phyloP scores from a whole-genome alignment of 805 yeast genomes.

The Torulaspora franciscae region DNA sequence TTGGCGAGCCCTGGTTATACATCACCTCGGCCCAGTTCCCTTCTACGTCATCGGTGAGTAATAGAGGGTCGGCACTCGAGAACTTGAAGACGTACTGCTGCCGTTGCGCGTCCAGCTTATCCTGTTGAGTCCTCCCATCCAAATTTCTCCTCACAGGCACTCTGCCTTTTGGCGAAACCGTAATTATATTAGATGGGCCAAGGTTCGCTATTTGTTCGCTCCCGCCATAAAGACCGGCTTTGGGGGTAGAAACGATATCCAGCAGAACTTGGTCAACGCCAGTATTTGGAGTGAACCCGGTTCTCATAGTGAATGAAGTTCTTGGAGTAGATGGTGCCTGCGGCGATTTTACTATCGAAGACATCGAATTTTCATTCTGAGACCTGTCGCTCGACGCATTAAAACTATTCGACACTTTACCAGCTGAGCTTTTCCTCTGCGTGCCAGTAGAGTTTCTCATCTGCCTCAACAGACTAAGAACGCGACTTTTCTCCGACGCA shows the following conservation, averaged over 20 bases:
- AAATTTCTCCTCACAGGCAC: background rate
- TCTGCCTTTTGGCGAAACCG: conserved; percentile 18
- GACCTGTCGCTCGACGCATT: conserved; percentile 2
- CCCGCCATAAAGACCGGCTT: conserved; percentile 8
- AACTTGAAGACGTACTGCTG: conserved; percentile 31
- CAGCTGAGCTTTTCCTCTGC: background rate
- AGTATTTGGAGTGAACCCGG: conserved; percentile 27
- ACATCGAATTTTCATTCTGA: conserved; percentile 7
- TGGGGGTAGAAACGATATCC: conserved; percentile 16
- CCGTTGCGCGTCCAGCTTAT: conserved; percentile 9
- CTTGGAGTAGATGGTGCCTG: conserved; percentile 28
- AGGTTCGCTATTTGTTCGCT: conserved; percentile 7
- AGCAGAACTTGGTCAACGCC: conserved; percentile 26
- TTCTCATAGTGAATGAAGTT: conserved; percentile 22
- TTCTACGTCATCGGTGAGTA: conserved; percentile 31
- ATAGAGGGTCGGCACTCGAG: conserved; percentile 33
- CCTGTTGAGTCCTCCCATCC: conserved; percentile 6
- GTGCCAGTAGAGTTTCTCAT: conserved; percentile 23
- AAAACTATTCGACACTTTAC: background rate
- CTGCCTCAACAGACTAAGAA: conserved; percentile 27
- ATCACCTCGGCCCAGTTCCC: conserved; percentile 22
- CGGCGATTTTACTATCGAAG: conserved; percentile 15
- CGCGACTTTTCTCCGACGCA: conserved; percentile 26
- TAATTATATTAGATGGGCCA: conserved; percentile 8
- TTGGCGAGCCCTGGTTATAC: conserved; percentile 21